Evolutionary conservation across 345 rosid species (phyloP).

Genomic region (Salix koriyanagi): DNA sequence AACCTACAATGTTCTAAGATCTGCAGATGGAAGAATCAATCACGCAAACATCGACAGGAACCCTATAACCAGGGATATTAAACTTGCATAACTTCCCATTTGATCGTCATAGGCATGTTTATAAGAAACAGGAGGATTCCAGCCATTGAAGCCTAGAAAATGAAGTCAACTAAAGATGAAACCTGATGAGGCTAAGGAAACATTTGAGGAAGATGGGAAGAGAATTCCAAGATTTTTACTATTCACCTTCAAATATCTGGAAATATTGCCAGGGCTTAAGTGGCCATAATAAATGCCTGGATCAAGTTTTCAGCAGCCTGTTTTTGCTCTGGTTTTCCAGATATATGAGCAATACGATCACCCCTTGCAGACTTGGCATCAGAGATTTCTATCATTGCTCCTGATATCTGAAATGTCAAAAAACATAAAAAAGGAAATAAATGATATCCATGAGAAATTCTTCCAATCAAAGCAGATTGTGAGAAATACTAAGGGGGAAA

Average conservation of each 20-base stretch:
- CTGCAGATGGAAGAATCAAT: constrained; percentile 28
- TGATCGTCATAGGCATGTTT: constrained; percentile 34
- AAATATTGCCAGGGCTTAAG: constrained; percentile 36
- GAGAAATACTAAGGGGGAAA: neutral
- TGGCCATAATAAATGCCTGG: constrained; percentile 95
- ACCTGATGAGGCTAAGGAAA: constrained; percentile 41
- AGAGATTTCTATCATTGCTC: constrained; percentile 87
- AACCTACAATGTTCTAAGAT: constrained; percentile 48
- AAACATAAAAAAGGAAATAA: constrained; percentile 9
- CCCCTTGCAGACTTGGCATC: constrained; percentile 74
- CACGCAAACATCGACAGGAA: constrained; percentile 26
- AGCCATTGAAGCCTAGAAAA: constrained; percentile 33
- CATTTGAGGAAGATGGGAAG: constrained; percentile 17
- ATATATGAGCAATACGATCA: constrained; percentile 73
- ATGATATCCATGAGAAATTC: neutral
- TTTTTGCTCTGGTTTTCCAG: constrained; percentile 90
- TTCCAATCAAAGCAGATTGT: neutral
- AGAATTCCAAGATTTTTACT: constrained; percentile 31
- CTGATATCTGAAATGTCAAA: constrained; percentile 73
- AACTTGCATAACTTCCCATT: constrained; percentile 25
- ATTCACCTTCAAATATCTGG: constrained; percentile 35
- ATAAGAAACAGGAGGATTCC: constrained; percentile 33
- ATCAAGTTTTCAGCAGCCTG: constrained; percentile 89
- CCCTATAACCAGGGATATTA: constrained; percentile 27
- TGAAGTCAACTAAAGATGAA: constrained; percentile 23